Evolutionary conservation across 352 stramenopile genomes (phyloP), one percentile per base, ranked within the genome.

Genomic region (Phytopythium delawarense): DNA sequence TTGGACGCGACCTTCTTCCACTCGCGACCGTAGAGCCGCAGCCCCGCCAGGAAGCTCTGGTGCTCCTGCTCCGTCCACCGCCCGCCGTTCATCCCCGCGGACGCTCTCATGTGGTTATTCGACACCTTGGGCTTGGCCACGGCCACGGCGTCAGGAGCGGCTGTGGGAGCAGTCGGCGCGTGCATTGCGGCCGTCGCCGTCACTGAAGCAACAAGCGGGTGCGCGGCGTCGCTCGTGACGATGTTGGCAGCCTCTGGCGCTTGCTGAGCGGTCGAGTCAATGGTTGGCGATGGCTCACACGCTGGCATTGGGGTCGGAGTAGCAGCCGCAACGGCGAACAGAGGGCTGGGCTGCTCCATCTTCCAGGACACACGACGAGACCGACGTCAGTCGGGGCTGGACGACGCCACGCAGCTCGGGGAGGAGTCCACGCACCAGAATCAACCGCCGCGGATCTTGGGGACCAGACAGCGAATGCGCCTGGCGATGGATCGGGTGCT

Each of bases 1-100:
- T 92, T 93, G 53, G 79, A 84, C n/a, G 87, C 87, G 18, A 95
- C 84, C 76, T 98, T 98, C 71, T 99, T 99, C 97, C 97, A 99
- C 70, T 99, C 93, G 46, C 96, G 96, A 7, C 97, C 97, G 67
- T 98, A 98, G 23, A 95, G 69, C 21, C 89, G 79, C 18, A 99
- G 79, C 11, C 96, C 96, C 28, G 84, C 77, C 23, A 99, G 81
- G 69, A 99, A 99, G 49, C 87, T 93, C 67, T 98, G 78, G 66
- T 99, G 96, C 70, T 99, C 96, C 77, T 96, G 79, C 32, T 92
- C 73, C 1, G 94, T 98, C 96, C 96, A 99, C 46, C 96, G 84
- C 15, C 96, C 96, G 55, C 83, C 84, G 59, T 92, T 94, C 81
- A 91, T 93, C n/a, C 78, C 79, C 48, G 70, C 69, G 30, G 86